Conservation (phyloP, 805 yeast species). For the Wickerhamomyces alni region DNA sequence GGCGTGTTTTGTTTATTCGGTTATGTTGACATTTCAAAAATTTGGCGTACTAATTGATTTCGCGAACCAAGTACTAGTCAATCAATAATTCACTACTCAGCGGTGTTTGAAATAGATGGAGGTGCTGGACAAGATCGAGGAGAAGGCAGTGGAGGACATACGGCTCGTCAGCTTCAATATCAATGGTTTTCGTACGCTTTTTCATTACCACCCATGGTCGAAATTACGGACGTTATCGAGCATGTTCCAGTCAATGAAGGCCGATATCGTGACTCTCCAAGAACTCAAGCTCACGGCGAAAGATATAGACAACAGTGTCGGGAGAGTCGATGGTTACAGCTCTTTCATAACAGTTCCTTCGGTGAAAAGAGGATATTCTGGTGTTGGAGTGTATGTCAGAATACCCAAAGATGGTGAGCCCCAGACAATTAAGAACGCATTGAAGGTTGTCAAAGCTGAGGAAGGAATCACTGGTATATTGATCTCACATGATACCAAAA, state of each 20-base stretch:
- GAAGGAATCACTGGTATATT: slow-evolving; percentile 82
- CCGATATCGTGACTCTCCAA: slow-evolving; percentile 81
- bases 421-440: slow-evolving; percentile 24
- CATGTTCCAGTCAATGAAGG: slow-evolving; percentile 49
- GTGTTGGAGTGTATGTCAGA: slow-evolving; percentile 80
- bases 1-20: neutral
- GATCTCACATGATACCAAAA: slow-evolving; percentile 18
- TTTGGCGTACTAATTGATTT: neutral
- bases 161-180: slow-evolving; percentile 74
- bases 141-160: slow-evolving; percentile 14
- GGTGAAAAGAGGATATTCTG: slow-evolving; percentile 77
- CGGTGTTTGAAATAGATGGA: neutral
- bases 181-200: slow-evolving; percentile 75
- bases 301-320: slow-evolving; percentile 42
- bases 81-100: too few species aligned
- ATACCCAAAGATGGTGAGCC: slow-evolving; percentile 41
- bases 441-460: slow-evolving; percentile 69
- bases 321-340: slow-evolving; percentile 48
- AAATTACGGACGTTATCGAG: slow-evolving; percentile 28
- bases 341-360: slow-evolving; percentile 67
- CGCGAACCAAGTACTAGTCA: too few species aligned
- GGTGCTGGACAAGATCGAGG: slow-evolving; percentile 1
- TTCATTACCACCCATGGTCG: slow-evolving; percentile 84
- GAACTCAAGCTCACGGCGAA: slow-evolving; percentile 68
- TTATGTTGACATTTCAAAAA: neutral